These are phyloP conservation scores for Lactuca sativa DNA, from an alignment of 129 eudicot species.

Conservation along the genomic window DNA sequence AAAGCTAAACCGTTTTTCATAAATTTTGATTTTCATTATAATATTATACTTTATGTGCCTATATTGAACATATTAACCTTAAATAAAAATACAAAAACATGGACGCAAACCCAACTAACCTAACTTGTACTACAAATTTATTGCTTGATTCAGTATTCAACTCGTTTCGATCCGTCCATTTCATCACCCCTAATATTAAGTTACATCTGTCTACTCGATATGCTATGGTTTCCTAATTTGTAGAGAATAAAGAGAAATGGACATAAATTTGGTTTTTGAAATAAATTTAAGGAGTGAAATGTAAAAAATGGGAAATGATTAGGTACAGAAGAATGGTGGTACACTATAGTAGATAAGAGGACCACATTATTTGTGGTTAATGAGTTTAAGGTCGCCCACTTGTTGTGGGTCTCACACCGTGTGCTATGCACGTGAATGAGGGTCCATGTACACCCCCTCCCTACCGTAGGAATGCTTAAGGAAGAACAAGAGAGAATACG, in stretches of 20 bases:
- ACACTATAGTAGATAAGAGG: constrained; percentile 14
- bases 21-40: no score
- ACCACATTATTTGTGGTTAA: constrained; percentile 28
- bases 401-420: constrained; percentile 27
- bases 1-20: background rate
- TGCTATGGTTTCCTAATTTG: background rate
- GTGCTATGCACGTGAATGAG: constrained; percentile 26
- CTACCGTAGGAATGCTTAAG: background rate
- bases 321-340: constrained; percentile 19
- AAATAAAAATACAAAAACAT: no score
- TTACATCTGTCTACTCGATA: background rate
- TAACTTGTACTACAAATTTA: background rate
- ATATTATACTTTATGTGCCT: background rate
- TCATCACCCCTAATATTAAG: background rate
- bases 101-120: background rate
- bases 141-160: background rate
- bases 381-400: constrained; percentile 26
- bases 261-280: background rate
- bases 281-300: background rate
- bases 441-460: background rate
- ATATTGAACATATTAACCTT: background rate
- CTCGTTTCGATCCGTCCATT: background rate
- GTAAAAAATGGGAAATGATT: constrained; percentile 15
- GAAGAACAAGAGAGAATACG: background rate
- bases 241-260: background rate